Percentiles rank a stretch among this genome's conserved stretches.
These are phyloP conservation scores for Pulveroboletus sp. DNA, from an alignment of 768 basidiomycete genomes.

Conservation along the genomic window DNA sequence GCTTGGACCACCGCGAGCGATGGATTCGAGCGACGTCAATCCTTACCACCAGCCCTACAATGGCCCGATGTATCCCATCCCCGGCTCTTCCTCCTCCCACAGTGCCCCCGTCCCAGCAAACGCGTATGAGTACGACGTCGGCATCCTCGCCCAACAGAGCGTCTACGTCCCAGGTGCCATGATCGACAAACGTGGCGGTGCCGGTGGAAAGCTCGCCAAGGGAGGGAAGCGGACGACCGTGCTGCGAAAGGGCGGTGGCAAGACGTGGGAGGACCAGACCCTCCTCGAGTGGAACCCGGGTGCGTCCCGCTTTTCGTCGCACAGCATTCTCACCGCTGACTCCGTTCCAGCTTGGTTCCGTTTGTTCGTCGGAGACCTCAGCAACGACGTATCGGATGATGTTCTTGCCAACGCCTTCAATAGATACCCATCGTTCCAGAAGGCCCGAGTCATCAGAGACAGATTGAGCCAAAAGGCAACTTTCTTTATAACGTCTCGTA, in stretches of 20 bases:
- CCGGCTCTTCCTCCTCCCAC: slow-evolving; percentile 63
- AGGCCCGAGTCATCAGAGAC: slow-evolving; percentile 93
- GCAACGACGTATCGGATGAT: slow-evolving; percentile 97
- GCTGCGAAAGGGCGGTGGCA: slow-evolving; percentile 90
- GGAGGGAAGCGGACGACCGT: slow-evolving; percentile 93
- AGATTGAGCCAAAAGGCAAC: slow-evolving; percentile 86
- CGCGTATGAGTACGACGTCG: slow-evolving; percentile 90
- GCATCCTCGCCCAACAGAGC: slow-evolving; percentile 85
- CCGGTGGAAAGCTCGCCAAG: slow-evolving; percentile 82
- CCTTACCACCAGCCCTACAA: slow-evolving; percentile 80
- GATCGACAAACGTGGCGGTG: slow-evolving; percentile 82
- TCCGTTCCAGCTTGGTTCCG: slow-evolving; percentile 82
- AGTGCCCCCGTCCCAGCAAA: slow-evolving; percentile 81
- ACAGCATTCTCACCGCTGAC: slow-evolving; percentile 2
- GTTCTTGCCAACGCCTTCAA: slow-evolving; percentile 90
- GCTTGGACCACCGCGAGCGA: no score
- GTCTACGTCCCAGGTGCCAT: slow-evolving; percentile 91
- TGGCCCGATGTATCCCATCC: slow-evolving; percentile 66
- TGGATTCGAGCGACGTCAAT: slow-evolving; percentile 74
- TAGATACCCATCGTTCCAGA: slow-evolving; percentile 89
- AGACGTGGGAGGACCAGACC: slow-evolving; percentile 98
- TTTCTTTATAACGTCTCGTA: background rate
- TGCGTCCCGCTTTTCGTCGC: slow-evolving; percentile 38
- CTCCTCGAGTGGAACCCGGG: slow-evolving; percentile 96
- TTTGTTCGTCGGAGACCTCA: slow-evolving; percentile 94